A percentile compares a stretch with the other conserved stretches of the same genome.
These are phyloP conservation scores for Cladobotryum protrusum DNA, from an alignment of 2,329 filamentous ascomycete genomes.

Conservation along the genomic window DNA sequence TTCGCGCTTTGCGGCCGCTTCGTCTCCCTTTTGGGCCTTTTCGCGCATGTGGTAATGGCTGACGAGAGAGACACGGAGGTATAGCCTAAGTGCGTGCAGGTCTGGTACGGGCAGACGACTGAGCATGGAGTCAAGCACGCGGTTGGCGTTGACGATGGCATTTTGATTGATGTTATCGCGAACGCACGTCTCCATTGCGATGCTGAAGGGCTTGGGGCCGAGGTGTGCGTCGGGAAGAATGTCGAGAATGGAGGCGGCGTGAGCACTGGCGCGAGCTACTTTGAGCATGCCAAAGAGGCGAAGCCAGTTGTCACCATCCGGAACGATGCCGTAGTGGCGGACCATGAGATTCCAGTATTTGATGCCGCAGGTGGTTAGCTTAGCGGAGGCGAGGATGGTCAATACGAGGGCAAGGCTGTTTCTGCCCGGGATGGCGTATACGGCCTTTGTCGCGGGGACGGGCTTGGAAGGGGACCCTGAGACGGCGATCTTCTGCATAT, in stretches of 20 bases:
- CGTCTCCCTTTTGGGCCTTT: conserved; percentile 24
- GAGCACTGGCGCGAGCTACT: conserved; percentile 57
- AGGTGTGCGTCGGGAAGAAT: conserved; percentile 43
- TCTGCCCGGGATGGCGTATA: conserved; percentile 40
- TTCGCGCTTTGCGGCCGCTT: conserved; percentile 31
- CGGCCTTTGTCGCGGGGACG: conserved; percentile 16
- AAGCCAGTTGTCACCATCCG: conserved; percentile 67
- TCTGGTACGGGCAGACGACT: conserved; percentile 39
- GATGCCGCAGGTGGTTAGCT: conserved; percentile 55
- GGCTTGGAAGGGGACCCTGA: conserved; percentile 5
- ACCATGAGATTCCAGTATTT: conserved; percentile 76
- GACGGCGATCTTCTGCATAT: conserved; percentile 18
- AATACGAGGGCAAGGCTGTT: conserved; percentile 66
- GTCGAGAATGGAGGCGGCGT: conserved; percentile 53
- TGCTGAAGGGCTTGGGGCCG: conserved; percentile 53
- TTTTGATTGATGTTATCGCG: conserved; percentile 72
- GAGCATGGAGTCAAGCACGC: conserved; percentile 60
- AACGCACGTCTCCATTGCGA: conserved; percentile 67
- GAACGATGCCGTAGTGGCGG: conserved; percentile 51
- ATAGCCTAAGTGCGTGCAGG: conserved; percentile 44
- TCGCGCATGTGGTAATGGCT: conserved; percentile 36
- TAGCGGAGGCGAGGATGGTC: conserved; percentile 54
- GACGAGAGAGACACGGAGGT: conserved; percentile 50
- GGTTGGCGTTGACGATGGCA: conserved; percentile 57
- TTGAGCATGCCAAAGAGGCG: conserved; percentile 63